A percentile compares a stretch with the other conserved stretches of the same genome.
phyloP scores from a whole-genome alignment of 495 filamentous ascomycete genomes.

The Trichoderma virens region DNA sequence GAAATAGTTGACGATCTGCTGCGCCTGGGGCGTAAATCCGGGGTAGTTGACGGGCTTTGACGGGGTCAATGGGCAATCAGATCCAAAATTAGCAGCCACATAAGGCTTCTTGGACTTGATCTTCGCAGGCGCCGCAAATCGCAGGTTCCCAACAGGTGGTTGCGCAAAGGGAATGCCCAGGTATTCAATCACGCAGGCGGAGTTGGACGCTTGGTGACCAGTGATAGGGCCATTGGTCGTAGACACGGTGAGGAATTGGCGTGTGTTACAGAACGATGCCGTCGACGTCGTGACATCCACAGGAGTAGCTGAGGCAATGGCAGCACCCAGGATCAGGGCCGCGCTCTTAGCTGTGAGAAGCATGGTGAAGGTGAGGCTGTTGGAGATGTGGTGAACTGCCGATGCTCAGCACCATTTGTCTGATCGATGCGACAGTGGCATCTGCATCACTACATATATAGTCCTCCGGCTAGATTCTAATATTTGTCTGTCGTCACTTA shows the following conservation, averaged over 20 bases:
- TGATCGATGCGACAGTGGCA: neutral
- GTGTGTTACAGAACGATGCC: neutral
- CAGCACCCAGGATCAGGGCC: neutral
- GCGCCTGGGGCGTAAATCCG: conserved; percentile 18
- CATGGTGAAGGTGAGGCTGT: neutral
- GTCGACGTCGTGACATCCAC: neutral
- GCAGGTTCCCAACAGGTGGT: conserved; percentile 36
- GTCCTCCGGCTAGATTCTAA: neutral
- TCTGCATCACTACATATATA: neutral
- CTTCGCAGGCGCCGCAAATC: conserved; percentile 23
- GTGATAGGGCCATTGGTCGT: conserved; percentile 33
- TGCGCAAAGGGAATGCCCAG: conserved; percentile 43
- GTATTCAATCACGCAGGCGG: conserved; percentile 36
- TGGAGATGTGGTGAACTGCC: neutral
- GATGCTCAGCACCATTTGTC: neutral
- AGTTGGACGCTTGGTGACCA: conserved; percentile 35
- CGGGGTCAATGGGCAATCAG: conserved; percentile 16
- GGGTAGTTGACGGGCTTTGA: conserved; percentile 17
- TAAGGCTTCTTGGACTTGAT: conserved; percentile 9
- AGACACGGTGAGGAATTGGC: neutral
- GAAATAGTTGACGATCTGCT: conserved; percentile 18
- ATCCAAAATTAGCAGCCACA: conserved; percentile 13
- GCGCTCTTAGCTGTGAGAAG: neutral
- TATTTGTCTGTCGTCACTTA: no score
- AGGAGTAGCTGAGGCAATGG: neutral